Base-by-base conservation (phyloP, 202 grass and related monocot genomes). In the Eragrostis tef region DNA sequence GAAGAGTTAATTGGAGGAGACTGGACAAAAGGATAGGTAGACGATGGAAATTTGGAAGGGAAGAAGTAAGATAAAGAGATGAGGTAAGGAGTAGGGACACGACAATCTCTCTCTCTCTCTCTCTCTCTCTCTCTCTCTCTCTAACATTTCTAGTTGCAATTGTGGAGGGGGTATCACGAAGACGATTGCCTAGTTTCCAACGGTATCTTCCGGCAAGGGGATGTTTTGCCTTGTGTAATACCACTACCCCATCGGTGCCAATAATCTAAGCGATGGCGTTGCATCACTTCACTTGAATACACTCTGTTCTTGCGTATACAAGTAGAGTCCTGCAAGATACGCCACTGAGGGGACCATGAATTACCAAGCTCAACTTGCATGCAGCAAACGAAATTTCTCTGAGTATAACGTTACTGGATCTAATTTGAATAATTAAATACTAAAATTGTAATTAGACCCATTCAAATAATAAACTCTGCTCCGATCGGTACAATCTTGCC, bases 191-290 rank as follows among this genome's bases (percentile, higher is more conserved):
- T 73, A 22, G 79, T 68, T 82, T 66, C 67, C 73, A 82, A 73
- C 78, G 83, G 78, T 83, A 53, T 74, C 83, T 86, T 86, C 60
- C 46, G 6, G 10, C 52, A 44, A 31, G 25, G 13, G 22, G 46
- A 58, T 62, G 29, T 5, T 21, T 0, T 78, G 11, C 22, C 64
- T 77, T 86, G 77, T 57, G 62, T 43, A 7, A 61, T 61, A 73
- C 6, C 8, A 42, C 19, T 42, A 66, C 64, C 46, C 16, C 20
- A 69, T 14, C 50, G 46, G 31, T 67, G 61, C 21, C 43, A 17
- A 42, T 22, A 58, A 58, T 58, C 70, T 60, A 79, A 26, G 49
- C 9, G 11, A 60, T 6, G 47, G 20, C 6, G 9, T 24, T 62
- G 61, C 52, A 57, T 67, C 6, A 77, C 7, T 52, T 0, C 6